These are phyloP conservation scores for Penicillium longicatenatum DNA, from an alignment of 495 filamentous ascomycete genomes.

Conservation along the genomic window DNA sequence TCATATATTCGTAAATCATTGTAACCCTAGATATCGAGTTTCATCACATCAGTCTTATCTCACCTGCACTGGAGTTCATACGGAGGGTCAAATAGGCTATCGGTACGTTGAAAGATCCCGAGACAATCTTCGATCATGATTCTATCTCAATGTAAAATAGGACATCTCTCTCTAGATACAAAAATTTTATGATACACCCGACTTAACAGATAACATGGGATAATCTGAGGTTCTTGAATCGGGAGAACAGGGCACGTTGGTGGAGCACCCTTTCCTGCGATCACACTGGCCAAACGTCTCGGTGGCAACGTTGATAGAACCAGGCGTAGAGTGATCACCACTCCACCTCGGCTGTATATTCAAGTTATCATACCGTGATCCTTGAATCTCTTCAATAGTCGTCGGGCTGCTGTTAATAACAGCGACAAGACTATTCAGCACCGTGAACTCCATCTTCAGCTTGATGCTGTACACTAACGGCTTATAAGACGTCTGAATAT, in stretches of 20 bases:
- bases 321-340: slow-evolving; percentile 5
- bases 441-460: slow-evolving; percentile 52
- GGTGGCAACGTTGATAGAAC: not conserved
- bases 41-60: no score
- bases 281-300: not conserved
- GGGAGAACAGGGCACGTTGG: not conserved
- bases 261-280: not conserved
- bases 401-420: slow-evolving; percentile 15
- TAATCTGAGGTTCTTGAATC: slow-evolving; percentile 10
- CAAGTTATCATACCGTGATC: slow-evolving; percentile 4
- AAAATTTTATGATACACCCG: slow-evolving; percentile 3
- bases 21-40: no score
- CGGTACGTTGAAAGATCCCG: no score
- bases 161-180: not conserved
- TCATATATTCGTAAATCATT: not conserved
- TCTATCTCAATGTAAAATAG: not conserved
- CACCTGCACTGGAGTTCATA: no score
- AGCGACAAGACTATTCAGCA: slow-evolving; percentile 49
- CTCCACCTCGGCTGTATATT: slow-evolving; percentile 17
- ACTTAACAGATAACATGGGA: slow-evolving; percentile 6
- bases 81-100: no score
- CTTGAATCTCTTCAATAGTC: slow-evolving; percentile 12
- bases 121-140: no score
- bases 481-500: slow-evolving; percentile 46
- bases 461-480: slow-evolving; percentile 52